A percentile compares a stretch with the other conserved stretches of the same genome.
Conservation (phyloP, 441 rosid species). For the Gossypium lobatum region DNA sequence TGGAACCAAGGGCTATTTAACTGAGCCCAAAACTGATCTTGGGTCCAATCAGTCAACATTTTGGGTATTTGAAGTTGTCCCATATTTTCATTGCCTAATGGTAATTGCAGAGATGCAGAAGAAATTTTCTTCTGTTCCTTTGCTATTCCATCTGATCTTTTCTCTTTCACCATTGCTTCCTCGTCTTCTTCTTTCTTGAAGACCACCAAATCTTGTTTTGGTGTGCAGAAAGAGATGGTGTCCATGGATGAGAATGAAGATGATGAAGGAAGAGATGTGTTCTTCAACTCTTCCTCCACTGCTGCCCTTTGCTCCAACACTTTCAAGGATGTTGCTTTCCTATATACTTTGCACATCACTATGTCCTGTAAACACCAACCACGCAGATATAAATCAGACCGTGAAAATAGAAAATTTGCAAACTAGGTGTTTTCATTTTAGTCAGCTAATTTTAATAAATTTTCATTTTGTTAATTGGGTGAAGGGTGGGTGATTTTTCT, state of each 20-base stretch:
- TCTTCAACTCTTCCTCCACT: slow-evolving; percentile 42
- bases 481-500: too few species aligned
- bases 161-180: not conserved
- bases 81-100: slow-evolving; percentile 36
- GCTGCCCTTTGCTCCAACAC: slow-evolving; percentile 87
- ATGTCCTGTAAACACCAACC: slow-evolving; percentile 45
- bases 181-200: slow-evolving; percentile 45
- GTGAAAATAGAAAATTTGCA: too few species aligned
- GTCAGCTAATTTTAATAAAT: too few species aligned
- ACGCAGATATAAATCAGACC: not conserved
- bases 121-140: slow-evolving; percentile 15
- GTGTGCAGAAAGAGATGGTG: slow-evolving; percentile 31
- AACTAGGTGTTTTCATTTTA: too few species aligned
- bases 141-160: not conserved
- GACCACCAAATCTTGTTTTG: slow-evolving; percentile 28
- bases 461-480: too few species aligned
- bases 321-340: slow-evolving; percentile 84
- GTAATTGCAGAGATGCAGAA: slow-evolving; percentile 35
- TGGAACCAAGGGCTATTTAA: slow-evolving; percentile 79
- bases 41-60: slow-evolving; percentile 55
- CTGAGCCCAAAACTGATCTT: slow-evolving; percentile 47
- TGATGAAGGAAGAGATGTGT: slow-evolving; percentile 30
- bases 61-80: slow-evolving; percentile 70
- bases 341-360: slow-evolving; percentile 81
- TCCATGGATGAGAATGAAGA: slow-evolving; percentile 43